These are phyloP conservation scores for Kodamaea arcana DNA, from an alignment of 1,139 yeast species.

Conservation along the genomic window DNA sequence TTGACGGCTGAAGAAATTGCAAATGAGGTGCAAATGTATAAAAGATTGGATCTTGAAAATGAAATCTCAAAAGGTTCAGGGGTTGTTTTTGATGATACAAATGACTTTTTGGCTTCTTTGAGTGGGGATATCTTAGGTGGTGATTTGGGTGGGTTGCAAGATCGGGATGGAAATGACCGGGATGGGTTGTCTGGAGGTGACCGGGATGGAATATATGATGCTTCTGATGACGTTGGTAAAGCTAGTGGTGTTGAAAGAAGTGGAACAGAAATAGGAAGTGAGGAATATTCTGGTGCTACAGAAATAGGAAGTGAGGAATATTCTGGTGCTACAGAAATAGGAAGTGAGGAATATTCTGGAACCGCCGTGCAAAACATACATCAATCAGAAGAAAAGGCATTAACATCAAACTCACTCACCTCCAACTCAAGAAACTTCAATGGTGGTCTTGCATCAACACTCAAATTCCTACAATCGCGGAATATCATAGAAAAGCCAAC, in stretches of 20 bases:
- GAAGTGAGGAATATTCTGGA: constrained; percentile 4
- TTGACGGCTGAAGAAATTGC: constrained; percentile 48
- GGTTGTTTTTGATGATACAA: constrained; percentile 52
- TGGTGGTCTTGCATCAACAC: constrained; percentile 22
- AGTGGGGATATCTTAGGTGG: constrained; percentile 8
- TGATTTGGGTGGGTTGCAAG: too few species aligned
- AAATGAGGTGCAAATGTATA: constrained; percentile 34
- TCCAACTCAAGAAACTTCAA: neutral
- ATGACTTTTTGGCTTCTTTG: constrained; percentile 50
- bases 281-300: constrained; percentile 3
- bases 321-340: constrained; percentile 4
- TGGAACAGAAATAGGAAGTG: neutral
- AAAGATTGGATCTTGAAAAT: constrained; percentile 27
- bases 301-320: constrained; percentile 4
- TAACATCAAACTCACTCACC: neutral
- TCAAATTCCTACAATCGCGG: constrained; percentile 48
- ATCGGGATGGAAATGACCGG: too few species aligned
- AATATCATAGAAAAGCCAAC: constrained; percentile 27
- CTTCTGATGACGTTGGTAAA: neutral
- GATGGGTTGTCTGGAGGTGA: too few species aligned
- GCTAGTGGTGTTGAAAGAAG: neutral
- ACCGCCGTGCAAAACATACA: constrained; percentile 7
- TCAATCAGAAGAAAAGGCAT: constrained; percentile 2
- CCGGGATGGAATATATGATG: neutral
- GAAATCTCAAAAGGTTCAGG: constrained; percentile 22